These are phyloP conservation scores for Lichtheimia hyalospora DNA, from an alignment of 371 early-diverging fungal genomes.

Conservation along the genomic window DNA sequence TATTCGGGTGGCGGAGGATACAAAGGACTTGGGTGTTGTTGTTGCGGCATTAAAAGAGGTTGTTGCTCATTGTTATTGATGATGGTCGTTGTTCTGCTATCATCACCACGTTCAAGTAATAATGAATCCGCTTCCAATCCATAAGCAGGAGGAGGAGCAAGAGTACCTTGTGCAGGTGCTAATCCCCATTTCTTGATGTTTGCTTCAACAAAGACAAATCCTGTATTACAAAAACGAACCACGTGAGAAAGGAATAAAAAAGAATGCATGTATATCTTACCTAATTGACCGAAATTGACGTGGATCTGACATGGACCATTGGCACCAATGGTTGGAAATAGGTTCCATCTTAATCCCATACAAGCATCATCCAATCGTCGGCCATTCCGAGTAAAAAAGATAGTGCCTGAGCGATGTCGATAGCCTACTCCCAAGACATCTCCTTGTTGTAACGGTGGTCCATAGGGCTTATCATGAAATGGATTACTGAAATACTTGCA, in stretches of 20 bases:
- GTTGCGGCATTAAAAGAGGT: neutral
- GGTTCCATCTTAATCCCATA: conserved; percentile 52
- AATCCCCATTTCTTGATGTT: conserved; percentile 84
- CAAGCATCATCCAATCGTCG: conserved; percentile 57
- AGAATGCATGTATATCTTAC: conserved; percentile 9
- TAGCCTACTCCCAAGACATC: conserved; percentile 84
- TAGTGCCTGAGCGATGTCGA: conserved; percentile 69
- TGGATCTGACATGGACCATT: conserved; percentile 65
- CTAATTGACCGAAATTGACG: conserved; percentile 62
- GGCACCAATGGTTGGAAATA: conserved; percentile 65
- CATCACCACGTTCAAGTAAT: conserved; percentile 37
- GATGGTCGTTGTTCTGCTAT: too few species aligned
- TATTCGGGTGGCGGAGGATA: neutral
- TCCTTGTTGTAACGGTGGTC: conserved; percentile 62
- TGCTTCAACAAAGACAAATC: conserved; percentile 76
- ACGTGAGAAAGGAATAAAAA: neutral
- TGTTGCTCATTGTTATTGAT: too few species aligned
- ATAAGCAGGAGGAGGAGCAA: conserved; percentile 72
- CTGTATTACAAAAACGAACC: conserved; percentile 10
- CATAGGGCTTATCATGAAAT: conserved; percentile 62
- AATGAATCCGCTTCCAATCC: conserved; percentile 56
- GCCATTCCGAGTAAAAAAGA: conserved; percentile 82
- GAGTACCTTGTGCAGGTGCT: conserved; percentile 67
- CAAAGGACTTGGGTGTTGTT: too few species aligned
- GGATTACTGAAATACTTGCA: conserved; percentile 63